Evolutionary conservation across 495 filamentous ascomycete species (phyloP).

Genomic region (Chaetomium tenue): DNA sequence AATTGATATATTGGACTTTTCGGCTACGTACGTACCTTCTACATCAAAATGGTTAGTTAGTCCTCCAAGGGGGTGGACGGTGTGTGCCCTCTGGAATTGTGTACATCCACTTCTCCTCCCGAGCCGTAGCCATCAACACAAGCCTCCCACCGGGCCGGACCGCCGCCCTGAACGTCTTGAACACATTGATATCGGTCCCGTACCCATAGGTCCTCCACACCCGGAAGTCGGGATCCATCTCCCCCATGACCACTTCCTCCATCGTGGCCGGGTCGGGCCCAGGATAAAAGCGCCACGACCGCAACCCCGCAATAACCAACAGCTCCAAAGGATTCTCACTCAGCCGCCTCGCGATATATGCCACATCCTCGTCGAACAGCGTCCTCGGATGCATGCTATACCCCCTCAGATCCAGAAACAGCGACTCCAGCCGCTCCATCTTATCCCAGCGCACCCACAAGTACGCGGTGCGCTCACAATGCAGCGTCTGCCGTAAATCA

Average conservation of each 20-base stretch:
- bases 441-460: slow-evolving; percentile 19
- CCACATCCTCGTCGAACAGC: slow-evolving; percentile 1
- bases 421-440: slow-evolving; percentile 23
- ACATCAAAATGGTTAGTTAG: not conserved
- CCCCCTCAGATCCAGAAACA: slow-evolving; percentile 24
- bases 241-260: slow-evolving; percentile 11
- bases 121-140: slow-evolving; percentile 20
- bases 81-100: too few species aligned
- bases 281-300: slow-evolving; percentile 5
- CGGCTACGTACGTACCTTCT: too few species aligned
- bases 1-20: too few species aligned
- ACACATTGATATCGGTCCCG: slow-evolving; percentile 15
- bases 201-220: not conserved
- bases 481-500: not conserved
- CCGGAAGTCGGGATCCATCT: not conserved
- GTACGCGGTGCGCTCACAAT: slow-evolving; percentile 12
- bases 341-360: slow-evolving; percentile 6
- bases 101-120: not conserved
- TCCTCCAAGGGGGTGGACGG: too few species aligned
- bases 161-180: slow-evolving; percentile 15
- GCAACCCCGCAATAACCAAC: slow-evolving; percentile 28
- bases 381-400: not conserved
- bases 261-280: not conserved
- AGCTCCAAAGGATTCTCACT: slow-evolving; percentile 7
- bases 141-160: slow-evolving; percentile 28